Base-by-base conservation (phyloP, 495 filamentous ascomycete species). In the Umbilicaria muhlenbergii region DNA sequence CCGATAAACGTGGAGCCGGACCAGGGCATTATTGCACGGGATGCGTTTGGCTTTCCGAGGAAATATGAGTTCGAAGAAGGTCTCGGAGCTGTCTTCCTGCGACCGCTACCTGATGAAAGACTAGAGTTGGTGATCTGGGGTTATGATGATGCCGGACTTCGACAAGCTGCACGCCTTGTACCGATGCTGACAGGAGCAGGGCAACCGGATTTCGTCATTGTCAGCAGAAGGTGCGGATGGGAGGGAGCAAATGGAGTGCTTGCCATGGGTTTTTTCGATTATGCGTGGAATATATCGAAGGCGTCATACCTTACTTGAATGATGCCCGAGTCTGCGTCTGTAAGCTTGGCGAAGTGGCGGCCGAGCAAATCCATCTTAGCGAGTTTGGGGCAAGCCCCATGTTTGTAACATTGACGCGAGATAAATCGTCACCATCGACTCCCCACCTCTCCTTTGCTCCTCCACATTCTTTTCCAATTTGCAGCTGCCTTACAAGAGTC, bases 71-170 rank as follows among this genome's bases (percentile, higher is more conserved):
- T 59, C 19, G 57, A 62, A 24, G 47, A 46, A 12, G 62, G 61
- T 3, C 57, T 74, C 31, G 66, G 61, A 18, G 63, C 69, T 11
- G 56, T 72, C 21, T 76, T 67, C 40, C 55, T 77, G 6, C 56
- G 66, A 5, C 71, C 71, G 1, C 34, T 67, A 14, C 47, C 56
- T 10, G 54, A 58, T 34, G 63, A 66, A 43, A 50, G 61, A 45
- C 57, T 77, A 37, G 74, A 72, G 49, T 52, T 78, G 11, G 65
- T 77, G 8, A 51, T 79, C 19, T 78, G 72, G 74, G 75, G 70
- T 1, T 51, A 52, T 2, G 65, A 72, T 56, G 47, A 51, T 24
- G 48, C 55, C 16, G 65, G 66, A 8, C 57, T 77, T 34, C 52
- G 60, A n/a, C 59, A 61, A 34, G 74, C 71, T 19, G 65, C 69